Percentiles rank a stretch among this genome's conserved stretches.
Conservation (phyloP, 2,329 filamentous ascomycete species). For the Epichloe amarillans region DNA sequence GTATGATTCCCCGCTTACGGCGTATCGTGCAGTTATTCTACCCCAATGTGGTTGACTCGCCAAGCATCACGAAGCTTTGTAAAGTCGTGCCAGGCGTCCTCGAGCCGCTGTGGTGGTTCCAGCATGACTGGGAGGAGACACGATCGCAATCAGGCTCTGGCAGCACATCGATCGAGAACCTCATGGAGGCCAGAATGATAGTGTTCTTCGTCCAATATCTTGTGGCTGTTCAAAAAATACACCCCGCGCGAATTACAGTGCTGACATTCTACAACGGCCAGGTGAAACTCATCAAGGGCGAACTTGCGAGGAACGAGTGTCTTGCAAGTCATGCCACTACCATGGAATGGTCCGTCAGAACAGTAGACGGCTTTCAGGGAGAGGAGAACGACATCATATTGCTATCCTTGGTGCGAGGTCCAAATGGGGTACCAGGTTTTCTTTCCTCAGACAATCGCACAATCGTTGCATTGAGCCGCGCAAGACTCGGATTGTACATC, state of each 20-base stretch:
- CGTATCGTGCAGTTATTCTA: constrained; percentile 35
- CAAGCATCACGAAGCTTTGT: constrained; percentile 15
- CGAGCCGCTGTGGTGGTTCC: constrained; percentile 28
- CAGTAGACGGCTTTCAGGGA: constrained; percentile 81
- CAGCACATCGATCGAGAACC: constrained; percentile 52
- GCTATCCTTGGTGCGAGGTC: constrained; percentile 68
- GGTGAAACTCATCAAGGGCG: constrained; percentile 46
- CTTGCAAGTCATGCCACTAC: constrained; percentile 9
- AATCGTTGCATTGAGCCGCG: constrained; percentile 51
- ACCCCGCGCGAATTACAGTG: constrained; percentile 53
- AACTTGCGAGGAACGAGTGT: constrained; percentile 22
- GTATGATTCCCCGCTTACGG: constrained; percentile 35
- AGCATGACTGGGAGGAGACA: constrained; percentile 32
- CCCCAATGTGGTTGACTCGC: constrained; percentile 29
- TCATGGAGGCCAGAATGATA: constrained; percentile 63
- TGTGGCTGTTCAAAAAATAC: constrained; percentile 39
- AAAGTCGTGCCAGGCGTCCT: constrained; percentile 31
- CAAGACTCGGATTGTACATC: constrained; percentile 66
- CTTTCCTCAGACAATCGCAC: constrained; percentile 47
- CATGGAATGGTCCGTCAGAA: constrained; percentile 48
- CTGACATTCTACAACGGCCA: constrained; percentile 86
- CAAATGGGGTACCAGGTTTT: constrained; percentile 52
- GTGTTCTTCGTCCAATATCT: constrained; percentile 61
- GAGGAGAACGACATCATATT: constrained; percentile 80
- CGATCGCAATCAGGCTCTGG: constrained; percentile 43